Conservation (phyloP, 805 yeast species). For the Yamadazyma philogaea region DNA sequence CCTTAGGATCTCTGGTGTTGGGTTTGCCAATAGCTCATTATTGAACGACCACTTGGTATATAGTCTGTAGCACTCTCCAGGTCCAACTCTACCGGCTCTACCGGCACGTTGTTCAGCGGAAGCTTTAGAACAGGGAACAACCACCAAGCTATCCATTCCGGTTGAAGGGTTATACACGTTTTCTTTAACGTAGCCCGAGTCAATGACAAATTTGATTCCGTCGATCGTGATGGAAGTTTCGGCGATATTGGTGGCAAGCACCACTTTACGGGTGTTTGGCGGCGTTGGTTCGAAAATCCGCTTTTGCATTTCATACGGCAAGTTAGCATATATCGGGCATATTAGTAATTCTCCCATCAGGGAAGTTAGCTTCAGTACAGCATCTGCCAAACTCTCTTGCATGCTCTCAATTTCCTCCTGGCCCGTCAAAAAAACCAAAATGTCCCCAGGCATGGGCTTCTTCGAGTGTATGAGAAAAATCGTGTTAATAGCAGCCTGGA, state of each 20-base stretch:
- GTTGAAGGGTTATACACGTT: constrained; percentile 40
- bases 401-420: constrained; percentile 91
- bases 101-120: constrained; percentile 88
- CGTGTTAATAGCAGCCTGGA: constrained; percentile 85
- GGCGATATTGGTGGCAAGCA: constrained; percentile 90
- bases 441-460: constrained; percentile 69
- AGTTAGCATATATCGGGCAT: constrained; percentile 86
- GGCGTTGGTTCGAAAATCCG: constrained; percentile 89
- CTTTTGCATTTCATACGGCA: constrained; percentile 81
- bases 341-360: constrained; percentile 61
- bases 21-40: constrained; percentile 71
- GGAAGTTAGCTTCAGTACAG: constrained; percentile 58
- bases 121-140: constrained; percentile 44
- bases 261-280: constrained; percentile 72
- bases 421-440: constrained; percentile 87
- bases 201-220: constrained; percentile 42
- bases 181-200: constrained; percentile 46
- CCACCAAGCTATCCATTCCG: constrained; percentile 46
- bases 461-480: constrained; percentile 81
- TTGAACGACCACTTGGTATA: constrained; percentile 81
- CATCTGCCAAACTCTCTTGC: constrained; percentile 69
- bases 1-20: constrained; percentile 90
- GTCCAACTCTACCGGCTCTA: constrained; percentile 58
- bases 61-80: constrained; percentile 61
- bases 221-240: constrained; percentile 47